phyloP scores from a whole-genome alignment of 2,329 filamentous ascomycete species.

The Diaporthe citri region DNA sequence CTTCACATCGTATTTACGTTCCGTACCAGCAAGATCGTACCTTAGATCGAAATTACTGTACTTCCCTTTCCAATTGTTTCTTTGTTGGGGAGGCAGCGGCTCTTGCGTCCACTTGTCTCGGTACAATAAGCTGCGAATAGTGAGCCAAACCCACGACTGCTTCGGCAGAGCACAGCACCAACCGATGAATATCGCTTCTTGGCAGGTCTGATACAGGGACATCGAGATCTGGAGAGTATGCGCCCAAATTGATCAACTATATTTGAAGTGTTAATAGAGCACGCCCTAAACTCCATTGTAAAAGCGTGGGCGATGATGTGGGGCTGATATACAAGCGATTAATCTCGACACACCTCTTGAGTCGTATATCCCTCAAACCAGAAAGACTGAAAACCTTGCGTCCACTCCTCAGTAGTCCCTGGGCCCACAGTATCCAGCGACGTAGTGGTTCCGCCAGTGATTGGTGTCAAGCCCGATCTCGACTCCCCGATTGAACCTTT shows the following conservation, averaged over 20 bases:
- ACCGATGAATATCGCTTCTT: not conserved
- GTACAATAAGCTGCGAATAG: not conserved
- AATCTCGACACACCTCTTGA: not conserved
- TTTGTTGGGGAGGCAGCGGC: not conserved
- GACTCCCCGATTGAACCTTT: not conserved
- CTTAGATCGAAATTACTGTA: not conserved
- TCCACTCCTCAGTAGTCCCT: not conserved
- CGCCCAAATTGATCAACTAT: not conserved
- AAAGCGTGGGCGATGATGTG: not conserved
- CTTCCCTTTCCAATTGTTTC: not conserved
- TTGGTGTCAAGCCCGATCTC: conserved; percentile 2
- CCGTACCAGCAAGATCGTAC: not conserved
- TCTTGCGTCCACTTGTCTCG: not conserved
- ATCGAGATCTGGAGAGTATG: not conserved
- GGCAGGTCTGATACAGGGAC: not conserved
- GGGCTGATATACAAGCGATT: not conserved
- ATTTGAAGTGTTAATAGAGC: not conserved
- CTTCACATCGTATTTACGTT: not conserved
- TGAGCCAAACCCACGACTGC: not conserved
- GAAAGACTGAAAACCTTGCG: not conserved
- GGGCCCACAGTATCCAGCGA: not conserved
- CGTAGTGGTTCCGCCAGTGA: not conserved
- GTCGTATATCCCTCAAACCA: not conserved
- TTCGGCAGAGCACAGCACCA: not conserved
- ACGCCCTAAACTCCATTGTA: not conserved